These are phyloP conservation scores for Ceratonia siliqua DNA, from an alignment of 306 rosid genomes.

Conservation along the genomic window DNA sequence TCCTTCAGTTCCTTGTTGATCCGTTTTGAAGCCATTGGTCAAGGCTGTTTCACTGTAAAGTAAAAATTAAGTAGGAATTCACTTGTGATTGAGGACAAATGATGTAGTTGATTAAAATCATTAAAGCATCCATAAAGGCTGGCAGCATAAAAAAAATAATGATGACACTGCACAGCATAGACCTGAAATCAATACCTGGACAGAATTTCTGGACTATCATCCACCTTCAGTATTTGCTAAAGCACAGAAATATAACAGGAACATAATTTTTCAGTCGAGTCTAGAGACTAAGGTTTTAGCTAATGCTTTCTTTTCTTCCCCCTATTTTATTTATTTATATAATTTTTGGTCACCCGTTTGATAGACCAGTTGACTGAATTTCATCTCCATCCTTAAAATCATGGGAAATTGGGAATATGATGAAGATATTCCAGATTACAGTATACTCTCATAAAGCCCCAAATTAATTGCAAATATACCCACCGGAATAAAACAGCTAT, in stretches of 20 bases:
- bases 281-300: background rate
- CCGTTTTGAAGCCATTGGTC: slow-evolving; percentile 54
- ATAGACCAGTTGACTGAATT: background rate
- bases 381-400: background rate
- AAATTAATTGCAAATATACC: background rate
- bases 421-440: background rate
- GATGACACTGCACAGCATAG: background rate
- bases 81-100: background rate
- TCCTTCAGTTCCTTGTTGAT: slow-evolving; percentile 68
- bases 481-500: background rate
- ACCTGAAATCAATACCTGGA: background rate
- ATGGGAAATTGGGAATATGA: background rate
- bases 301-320: background rate
- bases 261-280: background rate
- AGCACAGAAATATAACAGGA: background rate
- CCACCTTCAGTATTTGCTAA: background rate
- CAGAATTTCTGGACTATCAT: background rate
- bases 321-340: background rate
- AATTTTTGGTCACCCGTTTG: background rate
- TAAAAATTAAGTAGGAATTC: background rate
- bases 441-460: background rate
- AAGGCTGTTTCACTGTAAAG: background rate
- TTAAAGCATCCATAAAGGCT: background rate
- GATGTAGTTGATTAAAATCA: background rate
- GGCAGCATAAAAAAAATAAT: background rate